Evolutionary conservation across 2,329 filamentous ascomycete genomes (phyloP), one percentile per base, ranked within the genome.

Genomic region (Plectosphaerella plurivora): DNA sequence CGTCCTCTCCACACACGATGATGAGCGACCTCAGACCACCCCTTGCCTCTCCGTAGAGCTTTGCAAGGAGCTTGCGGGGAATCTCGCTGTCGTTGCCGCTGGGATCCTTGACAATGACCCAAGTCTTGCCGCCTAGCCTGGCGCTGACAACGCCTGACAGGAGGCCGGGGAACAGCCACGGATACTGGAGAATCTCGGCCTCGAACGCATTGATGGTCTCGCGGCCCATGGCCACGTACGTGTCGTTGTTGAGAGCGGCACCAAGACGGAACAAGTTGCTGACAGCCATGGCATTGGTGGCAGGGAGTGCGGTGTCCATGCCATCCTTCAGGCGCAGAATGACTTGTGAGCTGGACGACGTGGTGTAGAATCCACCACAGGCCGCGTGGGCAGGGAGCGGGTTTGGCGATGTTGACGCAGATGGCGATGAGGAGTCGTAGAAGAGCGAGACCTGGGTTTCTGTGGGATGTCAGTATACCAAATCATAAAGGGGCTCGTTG

Each of bases 241-340:
- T 68, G 2, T 83, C 72, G 57, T 90, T 84, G 46, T 83, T 81
- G 0, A 96, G 75, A 2, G 96, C 67, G 6, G 79, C 79, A 12
- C 83, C 83, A 4, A 97, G 81, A 1, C 90, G 85, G 70, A 94
- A 88, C n/a, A 97, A 75, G 64, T 97, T 97, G 15, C 83, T 80
- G 0, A 90, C 89, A n/a, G 88, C 88, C 6, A 93, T 82, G 39
- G 90, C 91, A 65, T 99, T 99, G 49, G 89, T 88, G 0, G 91
- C 94, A 1, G 94, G 94, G 55, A 94, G 87, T 2, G 91, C 87
- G 5, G 90, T 90, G 68, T 99, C 94, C 81, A 97, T 97, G 58
- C 91, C 94, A 57, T 95, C 91, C 71, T 99, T 99, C 48, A 97
- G 81, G 22, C 93, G 87, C 55, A 97, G 82, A 54, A 97, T 86